These are phyloP conservation scores for Hansenula sp. DNA, from an alignment of 1,139 yeast genomes.

Conservation along the genomic window DNA sequence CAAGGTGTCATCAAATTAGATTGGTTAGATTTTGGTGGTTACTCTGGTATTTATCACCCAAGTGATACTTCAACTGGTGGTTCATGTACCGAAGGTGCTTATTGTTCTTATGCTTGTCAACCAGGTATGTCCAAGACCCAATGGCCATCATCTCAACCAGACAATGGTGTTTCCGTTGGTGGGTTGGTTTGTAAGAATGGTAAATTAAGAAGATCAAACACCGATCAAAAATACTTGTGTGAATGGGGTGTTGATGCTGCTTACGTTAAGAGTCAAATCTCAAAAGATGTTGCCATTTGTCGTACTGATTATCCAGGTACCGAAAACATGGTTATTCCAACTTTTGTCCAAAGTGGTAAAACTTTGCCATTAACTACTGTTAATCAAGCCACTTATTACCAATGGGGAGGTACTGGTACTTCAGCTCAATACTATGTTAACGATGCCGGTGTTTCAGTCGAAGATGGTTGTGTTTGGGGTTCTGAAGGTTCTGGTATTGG, in stretches of 20 bases:
- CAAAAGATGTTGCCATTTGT: constrained; percentile 65
- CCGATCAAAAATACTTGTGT: constrained; percentile 60
- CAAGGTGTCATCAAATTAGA: constrained; percentile 68
- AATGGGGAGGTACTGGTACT: constrained; percentile 62
- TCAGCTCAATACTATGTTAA: constrained; percentile 80
- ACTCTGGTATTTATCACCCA: constrained; percentile 65
- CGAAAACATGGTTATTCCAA: constrained; percentile 83
- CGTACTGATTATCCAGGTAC: constrained; percentile 90
- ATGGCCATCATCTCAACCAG: constrained; percentile 74
- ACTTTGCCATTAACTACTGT: constrained; percentile 62
- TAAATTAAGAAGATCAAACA: constrained; percentile 63
- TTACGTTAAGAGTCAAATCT: constrained; percentile 51
- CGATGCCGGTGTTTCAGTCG: constrained; percentile 71
- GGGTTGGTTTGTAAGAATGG: constrained; percentile 72
- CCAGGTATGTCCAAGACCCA: constrained; percentile 91
- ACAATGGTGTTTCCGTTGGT: constrained; percentile 75
- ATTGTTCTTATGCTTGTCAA: constrained; percentile 85
- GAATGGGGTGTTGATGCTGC: constrained; percentile 73
- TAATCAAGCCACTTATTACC: constrained; percentile 56
- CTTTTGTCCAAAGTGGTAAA: constrained; percentile 59
- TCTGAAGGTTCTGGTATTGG: constrained; percentile 59
- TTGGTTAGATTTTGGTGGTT: constrained; percentile 64
- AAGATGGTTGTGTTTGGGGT: constrained; percentile 81
- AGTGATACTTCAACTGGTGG: constrained; percentile 62
- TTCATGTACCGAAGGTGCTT: constrained; percentile 66